phyloP scores from a whole-genome alignment of 805 yeast species.

The Nakazawaea ishiwadae region DNA sequence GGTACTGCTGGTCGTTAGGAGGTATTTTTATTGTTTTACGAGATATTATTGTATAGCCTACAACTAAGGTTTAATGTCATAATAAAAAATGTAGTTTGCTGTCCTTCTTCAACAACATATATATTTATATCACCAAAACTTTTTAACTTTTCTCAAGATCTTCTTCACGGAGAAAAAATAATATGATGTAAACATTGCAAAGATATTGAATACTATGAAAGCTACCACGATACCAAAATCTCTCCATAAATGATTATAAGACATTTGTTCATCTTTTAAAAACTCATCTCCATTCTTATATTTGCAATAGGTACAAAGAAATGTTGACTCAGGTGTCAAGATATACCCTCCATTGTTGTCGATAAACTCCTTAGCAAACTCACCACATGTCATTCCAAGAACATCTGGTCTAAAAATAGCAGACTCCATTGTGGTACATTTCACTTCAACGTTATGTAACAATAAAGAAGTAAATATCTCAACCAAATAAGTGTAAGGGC shows the following conservation, averaged over 20 bases:
- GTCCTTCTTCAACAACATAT: no score
- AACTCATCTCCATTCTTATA: slow-evolving; percentile 24
- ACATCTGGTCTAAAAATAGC: slow-evolving; percentile 1
- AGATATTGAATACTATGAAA: slow-evolving; percentile 41
- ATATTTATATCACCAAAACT: neutral
- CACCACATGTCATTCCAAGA: slow-evolving; percentile 40
- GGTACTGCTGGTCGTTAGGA: slow-evolving; percentile 1
- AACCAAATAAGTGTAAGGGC: slow-evolving; percentile 61
- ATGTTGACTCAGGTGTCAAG: slow-evolving; percentile 23
- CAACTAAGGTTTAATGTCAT: no score
- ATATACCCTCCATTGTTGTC: slow-evolving; percentile 36
- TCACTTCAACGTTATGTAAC: neutral
- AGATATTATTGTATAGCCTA: no score
- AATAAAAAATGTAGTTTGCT: no score
- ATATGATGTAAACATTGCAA: slow-evolving; percentile 27
- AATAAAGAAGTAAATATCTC: slow-evolving; percentile 42
- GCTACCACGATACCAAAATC: slow-evolving; percentile 47
- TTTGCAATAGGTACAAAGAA: slow-evolving; percentile 29
- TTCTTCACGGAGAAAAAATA: slow-evolving; percentile 12
- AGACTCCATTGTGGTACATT: neutral
- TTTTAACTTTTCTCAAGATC: neutral
- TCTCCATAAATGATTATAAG: slow-evolving; percentile 56
- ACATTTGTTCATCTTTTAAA: slow-evolving; percentile 30
- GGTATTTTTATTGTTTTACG: no score
- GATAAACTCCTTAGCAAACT: slow-evolving; percentile 30